Percentiles rank a stretch among this genome's conserved stretches.
Evolutionary conservation across 306 rosid species (phyloP).

Genomic region (Styphnolobium japonicum): DNA sequence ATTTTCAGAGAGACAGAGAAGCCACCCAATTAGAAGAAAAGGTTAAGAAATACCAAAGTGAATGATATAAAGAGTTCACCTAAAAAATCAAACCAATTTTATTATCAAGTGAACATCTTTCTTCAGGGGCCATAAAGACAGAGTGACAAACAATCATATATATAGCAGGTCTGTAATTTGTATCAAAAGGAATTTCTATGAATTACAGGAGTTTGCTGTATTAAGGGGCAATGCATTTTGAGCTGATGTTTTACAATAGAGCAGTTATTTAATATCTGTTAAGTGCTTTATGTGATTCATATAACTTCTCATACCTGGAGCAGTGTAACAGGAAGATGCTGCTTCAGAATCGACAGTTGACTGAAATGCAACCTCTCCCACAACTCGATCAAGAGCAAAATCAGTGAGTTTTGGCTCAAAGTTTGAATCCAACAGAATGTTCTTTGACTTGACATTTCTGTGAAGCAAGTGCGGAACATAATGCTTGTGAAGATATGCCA

Average conservation of each 20-base stretch:
- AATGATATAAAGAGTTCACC: background rate
- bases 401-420: conserved; percentile 88
- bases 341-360: conserved; percentile 75
- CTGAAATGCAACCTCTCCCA: conserved; percentile 84
- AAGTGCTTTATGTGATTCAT: background rate
- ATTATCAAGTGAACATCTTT: background rate
- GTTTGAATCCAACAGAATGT: conserved; percentile 74
- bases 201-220: background rate
- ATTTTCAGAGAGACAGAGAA: background rate
- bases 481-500: conserved; percentile 90
- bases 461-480: conserved; percentile 88
- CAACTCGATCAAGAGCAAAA: conserved; percentile 73
- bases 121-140: background rate
- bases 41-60: background rate
- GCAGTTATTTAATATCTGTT: background rate
- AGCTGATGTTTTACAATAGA: background rate
- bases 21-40: background rate
- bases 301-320: conserved; percentile 68
- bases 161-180: background rate
- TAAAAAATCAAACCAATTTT: background rate
- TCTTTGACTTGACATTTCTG: conserved; percentile 80
- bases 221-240: background rate
- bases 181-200: background rate
- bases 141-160: background rate
- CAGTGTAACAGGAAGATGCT: conserved; percentile 72